These are phyloP conservation scores for Pugionium dolabratum DNA, from an alignment of 345 rosid genomes.

Conservation along the genomic window DNA sequence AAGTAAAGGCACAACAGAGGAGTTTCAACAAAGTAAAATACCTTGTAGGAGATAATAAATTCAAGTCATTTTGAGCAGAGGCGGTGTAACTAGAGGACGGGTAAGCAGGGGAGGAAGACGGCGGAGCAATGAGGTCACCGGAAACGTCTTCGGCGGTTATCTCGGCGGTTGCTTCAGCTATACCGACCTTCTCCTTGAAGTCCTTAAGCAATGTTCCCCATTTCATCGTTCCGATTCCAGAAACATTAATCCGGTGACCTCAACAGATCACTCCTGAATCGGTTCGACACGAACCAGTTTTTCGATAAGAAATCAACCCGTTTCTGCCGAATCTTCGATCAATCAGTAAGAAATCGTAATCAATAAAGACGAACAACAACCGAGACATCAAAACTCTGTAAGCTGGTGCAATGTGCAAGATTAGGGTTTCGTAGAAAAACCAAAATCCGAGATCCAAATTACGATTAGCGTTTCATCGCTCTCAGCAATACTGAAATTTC, in stretches of 20 bases:
- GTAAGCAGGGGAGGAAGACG: slow-evolving; percentile 46
- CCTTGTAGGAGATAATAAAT: slow-evolving; percentile 65
- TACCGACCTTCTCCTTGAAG: slow-evolving; percentile 95
- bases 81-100: slow-evolving; percentile 41
- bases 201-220: slow-evolving; percentile 99
- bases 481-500: not conserved
- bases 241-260: slow-evolving; percentile 44
- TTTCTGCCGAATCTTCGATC: slow-evolving; percentile 10
- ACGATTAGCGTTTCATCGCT: slow-evolving; percentile 14
- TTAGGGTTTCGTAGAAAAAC: slow-evolving; percentile 29
- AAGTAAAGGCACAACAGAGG: not conserved
- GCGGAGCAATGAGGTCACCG: slow-evolving; percentile 54
- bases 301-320: slow-evolving; percentile 24
- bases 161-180: slow-evolving; percentile 69
- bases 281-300: slow-evolving; percentile 21
- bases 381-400: slow-evolving; percentile 19
- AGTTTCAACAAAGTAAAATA: slow-evolving; percentile 31
- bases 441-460: slow-evolving; percentile 25
- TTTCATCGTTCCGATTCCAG: slow-evolving; percentile 75
- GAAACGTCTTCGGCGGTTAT: slow-evolving; percentile 36
- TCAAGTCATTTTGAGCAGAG: slow-evolving; percentile 41
- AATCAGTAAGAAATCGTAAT: slow-evolving; percentile 2
- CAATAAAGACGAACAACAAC: slow-evolving; percentile 11
- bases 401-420: slow-evolving; percentile 32
- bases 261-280: slow-evolving; percentile 14